Conservation (phyloP, 352 stramenopile species). For the Phytophthora litchii region DNA sequence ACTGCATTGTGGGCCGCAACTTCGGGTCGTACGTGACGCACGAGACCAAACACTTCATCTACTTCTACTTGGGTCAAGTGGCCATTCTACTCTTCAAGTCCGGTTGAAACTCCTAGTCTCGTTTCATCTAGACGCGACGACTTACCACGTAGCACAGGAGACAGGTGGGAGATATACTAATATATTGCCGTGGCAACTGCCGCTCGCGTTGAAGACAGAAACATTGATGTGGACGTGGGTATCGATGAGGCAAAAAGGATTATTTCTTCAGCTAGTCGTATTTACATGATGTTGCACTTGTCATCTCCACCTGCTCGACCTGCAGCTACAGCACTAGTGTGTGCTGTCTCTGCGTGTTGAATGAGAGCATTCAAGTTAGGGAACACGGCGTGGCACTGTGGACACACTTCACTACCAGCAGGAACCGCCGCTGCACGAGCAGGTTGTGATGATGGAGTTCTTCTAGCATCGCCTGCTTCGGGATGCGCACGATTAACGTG, state of each 20-base stretch:
- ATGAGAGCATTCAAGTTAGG: slow-evolving; percentile 60
- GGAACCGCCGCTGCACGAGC: slow-evolving; percentile 10
- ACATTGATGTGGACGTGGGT: too few relatives aligned
- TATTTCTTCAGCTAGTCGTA: slow-evolving; percentile 7
- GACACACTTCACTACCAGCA: slow-evolving; percentile 59
- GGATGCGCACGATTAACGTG: slow-evolving; percentile 78
- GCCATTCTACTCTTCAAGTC: slow-evolving; percentile 96
- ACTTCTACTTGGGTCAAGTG: slow-evolving; percentile 95
- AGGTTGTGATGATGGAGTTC: slow-evolving; percentile 12
- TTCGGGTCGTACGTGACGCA: slow-evolving; percentile 95
- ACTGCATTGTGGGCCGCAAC: slow-evolving; percentile 95
- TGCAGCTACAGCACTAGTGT: slow-evolving; percentile 35
- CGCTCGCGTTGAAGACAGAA: slow-evolving; percentile 11
- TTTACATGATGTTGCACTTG: slow-evolving; percentile 70
- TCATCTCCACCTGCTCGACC: slow-evolving; percentile 37
- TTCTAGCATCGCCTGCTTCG: slow-evolving; percentile 33
- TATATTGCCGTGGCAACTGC: slow-evolving; percentile 34
- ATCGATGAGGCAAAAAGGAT: slow-evolving; percentile 3
- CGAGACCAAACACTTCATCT: slow-evolving; percentile 95
- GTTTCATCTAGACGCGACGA: slow-evolving; percentile 5
- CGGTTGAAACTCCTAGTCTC: slow-evolving; percentile 37
- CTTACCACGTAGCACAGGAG: slow-evolving; percentile 18
- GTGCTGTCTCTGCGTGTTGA: slow-evolving; percentile 61
- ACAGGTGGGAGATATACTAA: slow-evolving; percentile 29
- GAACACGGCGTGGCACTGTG: slow-evolving; percentile 69